Evolutionary conservation across 345 rosid genomes (phyloP), one percentile per base, ranked within the genome.

Genomic region (Camelina sativa): DNA sequence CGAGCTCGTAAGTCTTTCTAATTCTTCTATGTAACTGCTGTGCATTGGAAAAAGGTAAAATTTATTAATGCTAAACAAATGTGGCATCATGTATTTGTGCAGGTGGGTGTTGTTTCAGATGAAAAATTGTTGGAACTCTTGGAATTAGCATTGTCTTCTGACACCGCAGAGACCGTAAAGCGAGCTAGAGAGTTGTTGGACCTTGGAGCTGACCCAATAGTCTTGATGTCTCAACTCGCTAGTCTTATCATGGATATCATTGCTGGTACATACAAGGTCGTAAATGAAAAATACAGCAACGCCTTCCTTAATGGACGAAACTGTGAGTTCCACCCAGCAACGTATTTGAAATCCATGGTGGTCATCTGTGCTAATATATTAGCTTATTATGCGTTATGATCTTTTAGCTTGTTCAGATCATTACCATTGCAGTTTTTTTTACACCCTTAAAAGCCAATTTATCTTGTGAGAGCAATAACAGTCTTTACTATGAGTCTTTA

Each of bases 71-170:
- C 47, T 32, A 11, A 19, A 19, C 7, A 65, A 40, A 32, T 65
- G 20, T 44, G 65, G 56, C 67, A 11, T 20, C 65, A 16, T 35
- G 63, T 68, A 55, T 55, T 63, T 72, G 71, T 62, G 47, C 59
- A 95, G 99, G 93, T 95, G 16, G 99, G 99, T 54, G 91, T 90
- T 82, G 96, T 95, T 80, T 87, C 97, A 23, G 99, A 95, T 59
- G 97, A 92, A 79, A 95, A 90, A 65, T 77, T 95, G 66, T 81
- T 92, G 73, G 99, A 95, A 81, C 95, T 95, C 34, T 73, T 95
- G 85, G 99, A 87, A 80, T 80, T 95, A 80, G 97, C 99, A 56
- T 80, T 95, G 97, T 90, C 96, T 57, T 95, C 99, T 37, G 88
- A 95, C 80, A 95, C 99, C 1, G 88, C 93, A 41, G 97, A 90